Evolutionary conservation across 139 green algal species (phyloP), one percentile per base, ranked within the genome.

Genomic region (Micromonas pusilla): DNA sequence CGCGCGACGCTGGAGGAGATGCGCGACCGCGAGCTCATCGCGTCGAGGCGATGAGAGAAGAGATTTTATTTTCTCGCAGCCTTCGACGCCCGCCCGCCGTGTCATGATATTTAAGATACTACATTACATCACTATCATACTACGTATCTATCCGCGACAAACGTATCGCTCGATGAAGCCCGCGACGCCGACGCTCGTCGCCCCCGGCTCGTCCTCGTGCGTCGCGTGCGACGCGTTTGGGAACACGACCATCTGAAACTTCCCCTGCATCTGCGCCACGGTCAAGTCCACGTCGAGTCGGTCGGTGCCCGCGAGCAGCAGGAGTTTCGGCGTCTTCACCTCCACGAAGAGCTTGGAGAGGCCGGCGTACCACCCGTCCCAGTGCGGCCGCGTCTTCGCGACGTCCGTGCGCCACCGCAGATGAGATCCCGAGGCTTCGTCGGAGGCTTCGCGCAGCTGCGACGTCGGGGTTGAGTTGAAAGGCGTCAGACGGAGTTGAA

Each of bases 251-350:
- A 97, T 85, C 85, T 98, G 94, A 80, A 97, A 97, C 82, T 92
- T 94, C 70, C 94, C 93, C 85, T 97, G 94, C 94, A 97, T 97
- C 28, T 86, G 79, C 23, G 65, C 93, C 20, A 97, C 92, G 26
- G 90, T 96, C 38, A 97, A 87, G 0, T 77, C 37, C 65, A 84
- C 86, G 89, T 97, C 94, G 66, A 98, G 82, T 32, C 92, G 83
- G 81, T 98, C 93, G 0, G 91, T 97, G 30, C 93, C 94, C 1
- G 91, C 94, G n/a, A 97, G 84, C 52, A 97, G 54, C 62, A 98
- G 81, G 81, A 96, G 83, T 83, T 97, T 97, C 52, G 94, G 89
- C 21, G 80, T 73, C 3, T 31, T 52, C 23, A 88, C 73, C 13
- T 26, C 36, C 70, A 98, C 82, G 76, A 96, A 97, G 0, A 82